Evolutionary conservation across 495 filamentous ascomycete genomes (phyloP), one percentile per base, ranked within the genome.

Genomic region (Astrothelium macrocarpum): DNA sequence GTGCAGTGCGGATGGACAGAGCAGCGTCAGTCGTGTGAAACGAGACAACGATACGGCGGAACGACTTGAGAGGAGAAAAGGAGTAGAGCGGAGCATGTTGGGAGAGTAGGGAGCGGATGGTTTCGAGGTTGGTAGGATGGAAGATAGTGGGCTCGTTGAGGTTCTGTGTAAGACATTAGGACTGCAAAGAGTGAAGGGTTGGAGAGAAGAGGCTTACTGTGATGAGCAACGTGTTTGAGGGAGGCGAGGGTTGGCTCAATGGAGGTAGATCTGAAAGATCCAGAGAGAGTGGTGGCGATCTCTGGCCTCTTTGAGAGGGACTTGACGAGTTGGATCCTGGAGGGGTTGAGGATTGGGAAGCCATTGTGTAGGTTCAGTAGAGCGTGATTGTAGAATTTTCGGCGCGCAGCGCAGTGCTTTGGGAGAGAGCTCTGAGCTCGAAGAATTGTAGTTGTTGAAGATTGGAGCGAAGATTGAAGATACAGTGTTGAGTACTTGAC

Each of bases 211-310:
- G 7, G 28, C 66, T 45, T 43, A 65, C 66, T 39, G 71, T 72
- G 75, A 98, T 90, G 63, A 98, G 82, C 59, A 98, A 89, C 0
- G 91, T 97, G 77, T 98, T 98, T 64, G 90, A 88, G 36, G 93
- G 91, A 26, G 88, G 85, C 2, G 89, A 83, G 5, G 94, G 93
- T 70, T 86, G 82, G n/a, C 78, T 77, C 29, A 96, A 80, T 1
- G 90, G 81, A 36, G 93, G 93, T 23, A 97, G 72, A 71, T 80
- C 86, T 65, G 86, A 86, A 36, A 98, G 81, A 73, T 97, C 93
- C 63, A 98, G 80, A 3, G 85, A 87, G 61, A 94, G 82, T n/a
- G 67, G 67, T n/a, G 80, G 80, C 45, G 84, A 80, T 59, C 71
- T 75, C 12, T 31, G 32, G 16, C 62, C 59, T 59, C 28, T 65